phyloP scores from a whole-genome alignment of 257 asterid species.

The Fraxinus excelsior region DNA sequence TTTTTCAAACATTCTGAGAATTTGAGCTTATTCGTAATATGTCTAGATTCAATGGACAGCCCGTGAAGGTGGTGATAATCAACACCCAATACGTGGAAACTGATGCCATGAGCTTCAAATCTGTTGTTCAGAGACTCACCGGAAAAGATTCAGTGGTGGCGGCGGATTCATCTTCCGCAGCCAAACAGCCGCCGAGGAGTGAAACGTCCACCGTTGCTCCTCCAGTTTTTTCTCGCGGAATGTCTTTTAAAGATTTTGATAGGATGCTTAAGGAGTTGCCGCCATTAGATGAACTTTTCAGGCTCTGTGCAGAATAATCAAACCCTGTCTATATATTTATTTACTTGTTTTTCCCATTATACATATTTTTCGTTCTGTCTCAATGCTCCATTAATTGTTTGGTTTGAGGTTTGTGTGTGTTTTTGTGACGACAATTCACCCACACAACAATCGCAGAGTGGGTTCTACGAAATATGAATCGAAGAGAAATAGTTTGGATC shows the following conservation, averaged over 20 bases:
- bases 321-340: not conserved
- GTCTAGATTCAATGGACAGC: not conserved
- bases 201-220: not conserved
- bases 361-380: not conserved
- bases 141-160: slow-evolving; percentile 41
- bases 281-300: slow-evolving; percentile 44
- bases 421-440: no score
- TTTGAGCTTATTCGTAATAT: not conserved
- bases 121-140: slow-evolving; percentile 50
- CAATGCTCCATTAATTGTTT: slow-evolving; percentile 11
- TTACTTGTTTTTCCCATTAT: not conserved
- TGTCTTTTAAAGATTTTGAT: slow-evolving; percentile 48
- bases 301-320: not conserved
- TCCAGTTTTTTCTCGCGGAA: slow-evolving; percentile 9
- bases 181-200: slow-evolving; percentile 3
- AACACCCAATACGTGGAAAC: slow-evolving; percentile 49
- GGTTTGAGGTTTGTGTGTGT: not conserved
- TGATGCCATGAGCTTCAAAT: slow-evolving; percentile 44
- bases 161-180: not conserved
- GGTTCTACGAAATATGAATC: no score
- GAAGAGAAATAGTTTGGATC: no score
- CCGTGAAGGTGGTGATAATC: slow-evolving; percentile 46
- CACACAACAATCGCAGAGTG: no score
- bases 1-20: not conserved
- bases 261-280: slow-evolving; percentile 28